phyloP scores from a whole-genome alignment of 2,329 filamentous ascomycete genomes.

The Alternaria brassicicola region DNA sequence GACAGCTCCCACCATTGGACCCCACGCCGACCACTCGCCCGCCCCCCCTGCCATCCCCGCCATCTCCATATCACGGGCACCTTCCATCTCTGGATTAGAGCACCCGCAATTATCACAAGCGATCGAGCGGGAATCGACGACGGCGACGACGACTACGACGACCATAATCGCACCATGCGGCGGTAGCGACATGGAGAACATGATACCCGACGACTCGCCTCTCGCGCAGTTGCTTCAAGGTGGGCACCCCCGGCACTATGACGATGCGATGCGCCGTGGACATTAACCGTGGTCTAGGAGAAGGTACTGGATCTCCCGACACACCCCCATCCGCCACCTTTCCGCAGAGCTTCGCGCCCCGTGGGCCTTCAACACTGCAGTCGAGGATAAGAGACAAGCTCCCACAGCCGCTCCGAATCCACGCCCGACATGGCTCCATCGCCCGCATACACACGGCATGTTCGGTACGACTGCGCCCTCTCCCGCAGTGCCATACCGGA shows the following conservation, averaged over 20 bases:
- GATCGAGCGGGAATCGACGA: slow-evolving; percentile 21
- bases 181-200: slow-evolving; percentile 72
- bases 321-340: slow-evolving; percentile 26
- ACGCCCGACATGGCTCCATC: slow-evolving; percentile 46
- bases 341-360: slow-evolving; percentile 56
- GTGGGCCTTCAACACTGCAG: slow-evolving; percentile 57
- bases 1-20: slow-evolving; percentile 11
- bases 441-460: slow-evolving; percentile 48
- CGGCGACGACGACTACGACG: slow-evolving; percentile 18
- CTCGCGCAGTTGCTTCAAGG: slow-evolving; percentile 90
- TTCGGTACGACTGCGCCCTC: slow-evolving; percentile 35
- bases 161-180: slow-evolving; percentile 36
- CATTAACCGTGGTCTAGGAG: slow-evolving; percentile 40
- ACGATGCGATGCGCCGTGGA: slow-evolving; percentile 6
- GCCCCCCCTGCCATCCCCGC: slow-evolving; percentile 9
- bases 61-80: slow-evolving; percentile 13
- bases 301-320: slow-evolving; percentile 40
- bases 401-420: slow-evolving; percentile 54
- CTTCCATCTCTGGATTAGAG: slow-evolving; percentile 12
- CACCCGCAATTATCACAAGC: slow-evolving; percentile 12
- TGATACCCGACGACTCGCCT: slow-evolving; percentile 85
- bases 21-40: slow-evolving; percentile 11
- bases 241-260: background rate
- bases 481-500: background rate
- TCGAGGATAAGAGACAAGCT: slow-evolving; percentile 57